Evolutionary conservation across 768 basidiomycete genomes (phyloP).

Genomic region (Trametes gibbosa): DNA sequence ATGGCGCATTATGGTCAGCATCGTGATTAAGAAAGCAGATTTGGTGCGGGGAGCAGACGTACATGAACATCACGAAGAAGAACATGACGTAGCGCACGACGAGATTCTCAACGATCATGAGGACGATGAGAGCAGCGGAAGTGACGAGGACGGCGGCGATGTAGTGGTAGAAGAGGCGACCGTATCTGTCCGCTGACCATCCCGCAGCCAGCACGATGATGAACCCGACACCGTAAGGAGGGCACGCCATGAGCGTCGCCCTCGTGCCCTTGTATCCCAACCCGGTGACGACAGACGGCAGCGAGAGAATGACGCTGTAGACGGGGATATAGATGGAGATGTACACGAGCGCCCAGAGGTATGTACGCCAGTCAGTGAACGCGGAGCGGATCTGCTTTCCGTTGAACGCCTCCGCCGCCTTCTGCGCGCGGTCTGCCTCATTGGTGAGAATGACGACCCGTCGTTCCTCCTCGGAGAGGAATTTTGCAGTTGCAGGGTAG

Average conservation of each 20-base stretch:
- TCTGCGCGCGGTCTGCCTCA: constrained; percentile 36
- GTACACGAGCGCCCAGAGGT: constrained; percentile 39
- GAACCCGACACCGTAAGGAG: constrained; percentile 39
- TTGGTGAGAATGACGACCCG: constrained; percentile 38
- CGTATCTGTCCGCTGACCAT: constrained; percentile 26
- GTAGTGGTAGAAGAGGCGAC: constrained; percentile 28
- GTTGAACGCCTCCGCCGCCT: constrained; percentile 32
- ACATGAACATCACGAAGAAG: constrained; percentile 36
- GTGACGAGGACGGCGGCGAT: constrained; percentile 20
- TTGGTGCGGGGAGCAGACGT: constrained; percentile 13
- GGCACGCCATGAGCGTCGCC: constrained; percentile 65
- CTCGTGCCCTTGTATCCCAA: constrained; percentile 54
- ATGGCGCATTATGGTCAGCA: background rate
- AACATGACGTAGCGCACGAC: constrained; percentile 33
- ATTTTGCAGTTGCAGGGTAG: constrained; percentile 44
- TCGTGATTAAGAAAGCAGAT: too few species aligned
- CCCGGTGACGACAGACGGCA: constrained; percentile 66
- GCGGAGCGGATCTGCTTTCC: constrained; percentile 36
- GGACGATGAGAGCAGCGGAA: constrained; percentile 30
- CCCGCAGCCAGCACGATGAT: constrained; percentile 24
- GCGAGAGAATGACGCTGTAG: constrained; percentile 51
- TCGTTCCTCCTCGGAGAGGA: constrained; percentile 44
- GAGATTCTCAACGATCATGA: constrained; percentile 29
- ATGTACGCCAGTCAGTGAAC: constrained; percentile 39
- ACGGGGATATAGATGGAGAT: constrained; percentile 46